Evolutionary conservation across 192 early-diverging fungal species (phyloP).

Genomic region (Neocallimastix lanati): DNA sequence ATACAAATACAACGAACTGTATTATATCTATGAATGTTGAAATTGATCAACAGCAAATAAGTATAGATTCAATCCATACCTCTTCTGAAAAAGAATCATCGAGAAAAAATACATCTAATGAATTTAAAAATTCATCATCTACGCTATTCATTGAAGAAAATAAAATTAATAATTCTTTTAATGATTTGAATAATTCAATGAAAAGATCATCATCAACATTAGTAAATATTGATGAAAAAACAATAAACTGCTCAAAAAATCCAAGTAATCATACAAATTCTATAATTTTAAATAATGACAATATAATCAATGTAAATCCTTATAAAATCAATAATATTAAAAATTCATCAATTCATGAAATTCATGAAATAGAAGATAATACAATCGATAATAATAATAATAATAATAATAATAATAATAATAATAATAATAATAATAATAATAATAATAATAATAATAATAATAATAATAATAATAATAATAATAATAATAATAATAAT

Average conservation of each 20-base stretch:
- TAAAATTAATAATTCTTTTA: background rate
- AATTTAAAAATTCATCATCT: background rate
- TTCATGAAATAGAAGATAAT: no score
- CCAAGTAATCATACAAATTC: no score
- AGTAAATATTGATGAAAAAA: background rate
- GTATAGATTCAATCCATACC: background rate
- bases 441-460: background rate
- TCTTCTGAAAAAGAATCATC: background rate
- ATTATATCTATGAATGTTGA: background rate
- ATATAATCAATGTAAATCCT: no score
- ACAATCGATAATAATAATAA: no score
- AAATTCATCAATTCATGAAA: no score
- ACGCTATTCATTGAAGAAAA: background rate
- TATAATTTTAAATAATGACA: no score
- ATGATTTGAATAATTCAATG: background rate
- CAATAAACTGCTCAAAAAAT: background rate
- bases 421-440: background rate
- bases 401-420: background rate
- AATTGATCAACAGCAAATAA: background rate
- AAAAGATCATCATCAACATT: background rate
- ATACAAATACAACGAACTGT: no score
- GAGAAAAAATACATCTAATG: background rate
- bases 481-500: background rate
- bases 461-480: background rate
- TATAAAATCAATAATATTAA: no score